Conservation (phyloP, 805 yeast species). For the Teunomyces pallodes region DNA sequence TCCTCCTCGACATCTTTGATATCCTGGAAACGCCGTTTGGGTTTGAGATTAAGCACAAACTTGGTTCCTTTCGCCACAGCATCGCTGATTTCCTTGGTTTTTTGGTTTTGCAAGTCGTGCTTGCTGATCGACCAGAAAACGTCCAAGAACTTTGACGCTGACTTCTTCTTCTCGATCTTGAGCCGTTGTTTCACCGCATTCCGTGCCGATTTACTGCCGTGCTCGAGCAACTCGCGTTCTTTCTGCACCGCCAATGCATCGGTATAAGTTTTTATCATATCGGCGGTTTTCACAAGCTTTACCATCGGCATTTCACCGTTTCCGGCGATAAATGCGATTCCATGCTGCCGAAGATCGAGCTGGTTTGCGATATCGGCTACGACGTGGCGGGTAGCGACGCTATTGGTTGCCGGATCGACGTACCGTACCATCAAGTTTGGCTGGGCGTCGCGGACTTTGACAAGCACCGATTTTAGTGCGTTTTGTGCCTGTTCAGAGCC, state of each 20-base stretch:
- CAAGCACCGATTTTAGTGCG: constrained; percentile 20
- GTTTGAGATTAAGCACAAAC: constrained; percentile 1
- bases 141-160: constrained; percentile 45
- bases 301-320: constrained; percentile 26
- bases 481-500: constrained; percentile 22
- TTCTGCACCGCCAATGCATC: constrained; percentile 31
- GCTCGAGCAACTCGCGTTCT: constrained; percentile 28
- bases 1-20: constrained; percentile 8
- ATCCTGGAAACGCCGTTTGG: constrained; percentile 1
- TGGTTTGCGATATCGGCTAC: constrained; percentile 33
- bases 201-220: constrained; percentile 33
- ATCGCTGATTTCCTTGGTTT: constrained; percentile 44
- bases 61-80: not conserved
- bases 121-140: constrained; percentile 57
- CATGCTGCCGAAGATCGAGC: constrained; percentile 24
- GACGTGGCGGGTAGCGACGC: constrained; percentile 15
- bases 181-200: constrained; percentile 25
- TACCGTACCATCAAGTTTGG: constrained; percentile 23
- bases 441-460: constrained; percentile 11
- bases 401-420: constrained; percentile 20
- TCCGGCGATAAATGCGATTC: constrained; percentile 20
- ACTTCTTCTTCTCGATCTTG: constrained; percentile 35
- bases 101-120: constrained; percentile 52
- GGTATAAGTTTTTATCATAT: constrained; percentile 33
- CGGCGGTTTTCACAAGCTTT: constrained; percentile 21